Conservation (phyloP, 352 stramenopile species). For the Blastocystis sp. region DNA sequence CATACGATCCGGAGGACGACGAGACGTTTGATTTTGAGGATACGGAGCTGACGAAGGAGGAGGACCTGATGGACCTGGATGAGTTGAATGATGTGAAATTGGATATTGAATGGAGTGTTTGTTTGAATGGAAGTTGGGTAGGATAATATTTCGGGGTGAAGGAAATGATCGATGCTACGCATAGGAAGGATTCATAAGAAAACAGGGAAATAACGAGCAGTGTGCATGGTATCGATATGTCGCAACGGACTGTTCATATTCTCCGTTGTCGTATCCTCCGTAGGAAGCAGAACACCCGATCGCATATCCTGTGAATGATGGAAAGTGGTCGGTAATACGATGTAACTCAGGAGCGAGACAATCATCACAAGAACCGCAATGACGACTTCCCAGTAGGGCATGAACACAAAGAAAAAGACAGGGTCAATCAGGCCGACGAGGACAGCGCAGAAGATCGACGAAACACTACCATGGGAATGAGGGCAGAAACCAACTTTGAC, state of each 20-base stretch:
- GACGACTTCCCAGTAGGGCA: not conserved
- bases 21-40: slow-evolving; percentile 41
- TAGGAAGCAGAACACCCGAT: not conserved
- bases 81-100: slow-evolving; percentile 36
- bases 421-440: not conserved
- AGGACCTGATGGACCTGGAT: slow-evolving; percentile 34
- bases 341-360: not conserved
- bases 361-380: not conserved
- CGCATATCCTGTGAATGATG: not conserved
- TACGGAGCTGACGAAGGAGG: not conserved
- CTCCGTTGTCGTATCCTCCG: not conserved
- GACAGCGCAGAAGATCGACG: not conserved
- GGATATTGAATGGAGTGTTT: slow-evolving; percentile 50
- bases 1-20: slow-evolving; percentile 33
- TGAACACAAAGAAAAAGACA: not conserved
- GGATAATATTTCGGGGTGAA: too few relatives aligned
- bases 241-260: not conserved
- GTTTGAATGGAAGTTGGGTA: too few relatives aligned
- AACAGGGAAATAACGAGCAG: not conserved
- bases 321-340: not conserved
- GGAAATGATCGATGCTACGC: too few relatives aligned
- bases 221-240: not conserved
- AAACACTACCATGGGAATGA: not conserved
- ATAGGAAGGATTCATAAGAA: too few relatives aligned
- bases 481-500: not conserved